Conservation (phyloP, 75 land plant species). For the Adiantum capillusveneris region DNA sequence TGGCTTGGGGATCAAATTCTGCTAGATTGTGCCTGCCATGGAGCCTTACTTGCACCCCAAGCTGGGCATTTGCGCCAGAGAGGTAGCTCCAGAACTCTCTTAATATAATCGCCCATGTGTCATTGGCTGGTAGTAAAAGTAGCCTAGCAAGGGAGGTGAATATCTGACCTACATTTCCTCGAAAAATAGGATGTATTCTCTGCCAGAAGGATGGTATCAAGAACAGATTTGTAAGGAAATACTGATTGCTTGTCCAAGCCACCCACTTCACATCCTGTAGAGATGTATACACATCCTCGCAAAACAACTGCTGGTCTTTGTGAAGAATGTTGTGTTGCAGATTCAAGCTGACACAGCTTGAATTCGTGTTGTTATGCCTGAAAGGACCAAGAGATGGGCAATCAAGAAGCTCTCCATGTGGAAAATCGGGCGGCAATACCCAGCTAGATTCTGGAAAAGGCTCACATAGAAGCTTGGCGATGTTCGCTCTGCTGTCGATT, state of each 20-base stretch:
- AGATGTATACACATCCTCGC: slow-evolving; percentile 10
- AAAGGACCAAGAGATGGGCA: slow-evolving; percentile 1
- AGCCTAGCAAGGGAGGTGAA: slow-evolving; percentile 10
- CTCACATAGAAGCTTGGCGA: slow-evolving; percentile 18
- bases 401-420: background rate
- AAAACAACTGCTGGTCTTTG: slow-evolving; percentile 17
- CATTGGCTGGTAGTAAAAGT: slow-evolving; percentile 15
- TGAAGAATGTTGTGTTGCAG: slow-evolving; percentile 10
- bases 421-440: slow-evolving; percentile 20
- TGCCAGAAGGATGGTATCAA: slow-evolving; percentile 22
- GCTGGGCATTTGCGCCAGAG: background rate
- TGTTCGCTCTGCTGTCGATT: slow-evolving; percentile 13
- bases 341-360: slow-evolving; percentile 8
- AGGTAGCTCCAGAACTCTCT: slow-evolving; percentile 12
- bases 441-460: slow-evolving; percentile 16
- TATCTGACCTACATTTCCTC: background rate
- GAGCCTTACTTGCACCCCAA: slow-evolving; percentile 19
- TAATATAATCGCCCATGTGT: slow-evolving; percentile 12
- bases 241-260: slow-evolving; percentile 24
- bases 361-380: background rate
- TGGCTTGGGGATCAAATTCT: background rate
- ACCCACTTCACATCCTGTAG: slow-evolving; percentile 23
- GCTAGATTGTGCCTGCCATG: background rate
- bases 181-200: background rate
- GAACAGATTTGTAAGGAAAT: slow-evolving; percentile 14